Percentiles rank a stretch among this genome's conserved stretches.
phyloP scores from a whole-genome alignment of 139 green algal genomes.

The Microglena sp. region DNA sequence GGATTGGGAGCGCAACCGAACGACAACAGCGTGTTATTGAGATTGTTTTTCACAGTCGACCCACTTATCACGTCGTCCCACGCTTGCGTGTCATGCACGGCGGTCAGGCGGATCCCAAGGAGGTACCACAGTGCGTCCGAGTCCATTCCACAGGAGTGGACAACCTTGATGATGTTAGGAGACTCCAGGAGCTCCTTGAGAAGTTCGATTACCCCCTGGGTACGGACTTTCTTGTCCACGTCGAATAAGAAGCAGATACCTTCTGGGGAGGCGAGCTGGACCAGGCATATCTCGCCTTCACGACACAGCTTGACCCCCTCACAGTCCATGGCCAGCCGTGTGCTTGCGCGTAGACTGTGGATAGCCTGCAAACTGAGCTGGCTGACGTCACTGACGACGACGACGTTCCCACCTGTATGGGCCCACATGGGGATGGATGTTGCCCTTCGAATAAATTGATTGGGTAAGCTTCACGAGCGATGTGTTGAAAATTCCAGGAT shows the following conservation, averaged over 20 bases:
- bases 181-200: neutral
- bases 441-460: too few species aligned
- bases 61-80: neutral
- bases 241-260: neutral
- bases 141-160: slow-evolving; percentile 8
- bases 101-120: neutral
- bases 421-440: too few species aligned
- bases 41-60: neutral
- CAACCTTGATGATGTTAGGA: neutral
- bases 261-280: neutral
- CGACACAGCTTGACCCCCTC: neutral
- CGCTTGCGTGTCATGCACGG: neutral
- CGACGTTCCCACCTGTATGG: too few species aligned
- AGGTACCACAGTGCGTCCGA: neutral
- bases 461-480: too few species aligned
- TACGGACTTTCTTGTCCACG: neutral
- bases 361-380: neutral
- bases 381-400: neutral
- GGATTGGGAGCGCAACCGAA: neutral
- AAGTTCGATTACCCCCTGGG: neutral
- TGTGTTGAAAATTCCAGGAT: too few species aligned
- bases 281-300: neutral
- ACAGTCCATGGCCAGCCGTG: neutral
- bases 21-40: slow-evolving; percentile 5
- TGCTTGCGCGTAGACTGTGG: neutral